These are phyloP conservation scores for Lentinula edodes DNA, from an alignment of 768 basidiomycete genomes.

Conservation along the genomic window DNA sequence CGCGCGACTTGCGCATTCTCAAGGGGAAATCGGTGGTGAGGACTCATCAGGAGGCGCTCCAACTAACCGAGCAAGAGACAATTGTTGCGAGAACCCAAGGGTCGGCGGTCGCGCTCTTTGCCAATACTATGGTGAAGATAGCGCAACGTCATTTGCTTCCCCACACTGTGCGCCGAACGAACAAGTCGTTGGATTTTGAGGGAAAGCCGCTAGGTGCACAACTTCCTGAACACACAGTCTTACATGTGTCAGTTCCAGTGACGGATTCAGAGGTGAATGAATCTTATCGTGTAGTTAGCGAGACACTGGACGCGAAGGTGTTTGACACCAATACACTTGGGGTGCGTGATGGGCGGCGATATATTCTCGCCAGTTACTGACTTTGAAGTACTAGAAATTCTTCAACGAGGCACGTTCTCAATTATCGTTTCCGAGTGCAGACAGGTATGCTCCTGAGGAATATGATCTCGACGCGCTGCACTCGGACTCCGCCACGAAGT, in stretches of 20 bases:
- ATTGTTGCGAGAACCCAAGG: background rate
- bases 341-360: background rate
- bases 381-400: background rate
- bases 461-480: too few relatives aligned
- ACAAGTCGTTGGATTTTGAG: background rate
- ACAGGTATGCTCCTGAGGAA: too few relatives aligned
- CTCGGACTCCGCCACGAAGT: background rate
- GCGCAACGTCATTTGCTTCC: background rate
- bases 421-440: background rate
- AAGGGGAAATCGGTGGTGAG: background rate
- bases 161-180: background rate
- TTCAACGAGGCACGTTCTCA: background rate
- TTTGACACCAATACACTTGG: background rate
- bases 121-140: background rate
- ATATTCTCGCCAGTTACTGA: background rate
- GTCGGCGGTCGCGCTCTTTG: background rate
- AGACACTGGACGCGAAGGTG: background rate
- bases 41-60: background rate
- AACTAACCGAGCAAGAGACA: background rate
- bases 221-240: background rate
- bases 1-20: background rate
- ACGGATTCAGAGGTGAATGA: background rate
- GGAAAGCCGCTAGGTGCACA: background rate
- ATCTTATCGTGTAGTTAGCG: background rate
- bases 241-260: background rate